Conservation (phyloP, 2,329 filamentous ascomycete species). For the Aureobasidium uvarum region DNA sequence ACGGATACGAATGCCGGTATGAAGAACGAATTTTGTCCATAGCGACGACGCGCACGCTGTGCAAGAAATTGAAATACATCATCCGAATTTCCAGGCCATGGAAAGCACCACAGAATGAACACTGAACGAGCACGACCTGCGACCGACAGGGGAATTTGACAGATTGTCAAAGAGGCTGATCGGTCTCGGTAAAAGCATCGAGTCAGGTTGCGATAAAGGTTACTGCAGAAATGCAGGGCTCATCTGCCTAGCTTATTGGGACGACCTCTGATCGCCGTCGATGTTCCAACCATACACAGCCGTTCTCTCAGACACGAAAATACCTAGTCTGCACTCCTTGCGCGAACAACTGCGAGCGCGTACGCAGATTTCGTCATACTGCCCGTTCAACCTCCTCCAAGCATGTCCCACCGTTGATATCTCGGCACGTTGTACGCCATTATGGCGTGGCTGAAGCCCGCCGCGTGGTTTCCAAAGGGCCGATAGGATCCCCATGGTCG, state of each 20-base stretch:
- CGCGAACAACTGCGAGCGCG: background rate
- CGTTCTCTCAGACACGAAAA: slow-evolving; percentile 10
- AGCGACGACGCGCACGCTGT: background rate
- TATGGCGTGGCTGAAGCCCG: background rate
- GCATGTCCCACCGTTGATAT: slow-evolving; percentile 12
- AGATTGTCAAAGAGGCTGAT: slow-evolving; percentile 9
- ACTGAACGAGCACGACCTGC: slow-evolving; percentile 9
- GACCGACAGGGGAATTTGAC: slow-evolving; percentile 3
- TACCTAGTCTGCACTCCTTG: slow-evolving; percentile 6
- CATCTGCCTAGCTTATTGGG: slow-evolving; percentile 16
- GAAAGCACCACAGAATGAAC: background rate
- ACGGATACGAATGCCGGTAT: slow-evolving; percentile 1
- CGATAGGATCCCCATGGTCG: slow-evolving; percentile 15
- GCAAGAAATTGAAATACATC: background rate
- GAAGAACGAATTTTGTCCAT: background rate
- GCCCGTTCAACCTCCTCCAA: background rate
- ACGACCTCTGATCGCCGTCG: slow-evolving; percentile 8
- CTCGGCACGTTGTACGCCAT: slow-evolving; percentile 11
- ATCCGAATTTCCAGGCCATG: background rate
- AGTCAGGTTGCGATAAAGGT: slow-evolving; percentile 14
- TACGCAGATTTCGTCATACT: slow-evolving; percentile 7
- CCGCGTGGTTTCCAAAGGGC: slow-evolving; percentile 9
- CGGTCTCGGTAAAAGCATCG: slow-evolving; percentile 8
- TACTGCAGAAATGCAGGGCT: slow-evolving; percentile 13
- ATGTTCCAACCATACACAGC: slow-evolving; percentile 5